These are phyloP conservation scores for Trichosporon sp. DNA, from an alignment of 1,284 basidiomycete genomes.

Conservation along the genomic window DNA sequence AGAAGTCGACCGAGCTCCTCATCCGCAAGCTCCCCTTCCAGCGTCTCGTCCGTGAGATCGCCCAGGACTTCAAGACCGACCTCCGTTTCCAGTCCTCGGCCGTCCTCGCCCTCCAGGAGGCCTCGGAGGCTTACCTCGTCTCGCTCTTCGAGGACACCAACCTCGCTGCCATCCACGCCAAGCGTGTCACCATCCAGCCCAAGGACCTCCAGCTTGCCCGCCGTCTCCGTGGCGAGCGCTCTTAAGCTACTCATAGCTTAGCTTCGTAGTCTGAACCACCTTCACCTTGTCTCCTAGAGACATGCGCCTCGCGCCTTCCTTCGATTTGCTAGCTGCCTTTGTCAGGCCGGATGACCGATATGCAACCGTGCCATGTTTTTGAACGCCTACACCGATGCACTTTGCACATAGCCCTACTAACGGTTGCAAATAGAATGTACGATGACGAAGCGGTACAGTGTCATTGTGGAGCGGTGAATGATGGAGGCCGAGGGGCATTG, in stretches of 20 bases:
- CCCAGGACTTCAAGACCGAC: constrained; percentile 75
- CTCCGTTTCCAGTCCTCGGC: constrained; percentile 92
- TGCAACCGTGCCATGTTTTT: constrained; percentile 30
- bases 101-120: constrained; percentile 86
- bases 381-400: constrained; percentile 3
- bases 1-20: constrained; percentile 80
- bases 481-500: background rate
- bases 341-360: constrained; percentile 25
- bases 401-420: background rate
- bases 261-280: constrained; percentile 4
- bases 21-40: constrained; percentile 94
- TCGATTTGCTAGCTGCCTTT: constrained; percentile 34
- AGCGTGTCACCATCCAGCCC: constrained; percentile 79
- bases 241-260: constrained; percentile 60
- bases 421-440: background rate
- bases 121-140: constrained; percentile 89
- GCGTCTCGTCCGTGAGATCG: constrained; percentile 75
- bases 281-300: background rate
- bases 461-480: no score
- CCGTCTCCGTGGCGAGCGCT: constrained; percentile 76
- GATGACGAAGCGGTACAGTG: background rate
- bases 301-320: constrained; percentile 14
- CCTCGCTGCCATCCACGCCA: constrained; percentile 88
- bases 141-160: constrained; percentile 74
- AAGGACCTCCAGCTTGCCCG: constrained; percentile 79